A percentile compares a stretch with the other conserved stretches of the same genome.
phyloP scores from a whole-genome alignment of 257 asterid genomes.

The Petunia secreta region DNA sequence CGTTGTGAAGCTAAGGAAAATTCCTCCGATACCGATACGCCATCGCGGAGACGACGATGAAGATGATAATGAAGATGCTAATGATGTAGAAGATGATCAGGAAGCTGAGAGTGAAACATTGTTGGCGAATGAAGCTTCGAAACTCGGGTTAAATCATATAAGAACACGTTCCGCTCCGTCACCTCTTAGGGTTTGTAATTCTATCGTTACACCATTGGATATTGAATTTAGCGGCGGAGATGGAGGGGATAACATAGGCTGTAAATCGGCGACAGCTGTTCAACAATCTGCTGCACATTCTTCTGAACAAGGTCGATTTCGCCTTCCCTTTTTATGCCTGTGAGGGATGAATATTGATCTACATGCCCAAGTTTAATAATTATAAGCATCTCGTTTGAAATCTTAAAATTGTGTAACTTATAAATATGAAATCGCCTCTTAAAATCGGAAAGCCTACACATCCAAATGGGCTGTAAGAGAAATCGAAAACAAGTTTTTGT shows the following conservation, averaged over 20 bases:
- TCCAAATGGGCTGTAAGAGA: not conserved
- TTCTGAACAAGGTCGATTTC: conserved; percentile 50
- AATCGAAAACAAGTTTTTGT: not conserved
- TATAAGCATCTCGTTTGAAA: not conserved
- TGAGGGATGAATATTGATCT: not conserved
- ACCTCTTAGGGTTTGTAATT: conserved; percentile 45
- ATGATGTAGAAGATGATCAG: conserved; percentile 29
- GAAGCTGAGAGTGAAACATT: conserved; percentile 33
- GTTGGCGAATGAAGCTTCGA: conserved; percentile 52
- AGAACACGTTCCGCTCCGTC: conserved; percentile 68
- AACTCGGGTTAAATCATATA: conserved; percentile 71
- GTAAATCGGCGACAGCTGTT: conserved; percentile 28
- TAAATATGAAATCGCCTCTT: not conserved
- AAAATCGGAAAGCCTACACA: not conserved
- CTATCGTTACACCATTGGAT: conserved; percentile 36
- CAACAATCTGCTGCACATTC: conserved; percentile 44
- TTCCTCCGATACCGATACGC: conserved; percentile 61
- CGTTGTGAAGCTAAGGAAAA: conserved; percentile 56
- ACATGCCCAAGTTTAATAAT: not conserved
- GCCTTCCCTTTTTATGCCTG: conserved; percentile 7
- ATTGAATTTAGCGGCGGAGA: conserved; percentile 32
- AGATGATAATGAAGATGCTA: conserved; percentile 27
- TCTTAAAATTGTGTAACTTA: not conserved
- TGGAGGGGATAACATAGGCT: conserved; percentile 33
- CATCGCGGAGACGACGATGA: conserved; percentile 28